These are phyloP conservation scores for Pythium utonaiense DNA, from an alignment of 352 stramenopile genomes.

Conservation along the genomic window DNA sequence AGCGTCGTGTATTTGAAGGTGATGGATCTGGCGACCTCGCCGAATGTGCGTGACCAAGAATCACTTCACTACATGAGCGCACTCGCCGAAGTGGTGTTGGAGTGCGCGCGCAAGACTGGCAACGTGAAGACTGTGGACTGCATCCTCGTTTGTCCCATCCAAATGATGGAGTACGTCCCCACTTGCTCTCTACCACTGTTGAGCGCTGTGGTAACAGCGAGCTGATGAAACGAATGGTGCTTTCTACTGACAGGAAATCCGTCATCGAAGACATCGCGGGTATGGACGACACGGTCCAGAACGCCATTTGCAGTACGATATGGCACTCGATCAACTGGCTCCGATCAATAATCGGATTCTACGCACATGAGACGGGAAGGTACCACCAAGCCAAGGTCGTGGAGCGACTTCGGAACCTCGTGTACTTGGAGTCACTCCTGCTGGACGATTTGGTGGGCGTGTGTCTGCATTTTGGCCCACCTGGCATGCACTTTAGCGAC, in stretches of 20 bases:
- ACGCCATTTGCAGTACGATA: slow-evolving; percentile 39
- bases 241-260: slow-evolving; percentile 25
- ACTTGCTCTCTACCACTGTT: not conserved
- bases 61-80: slow-evolving; percentile 42
- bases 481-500: slow-evolving; percentile 6
- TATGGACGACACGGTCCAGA: slow-evolving; percentile 32
- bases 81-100: slow-evolving; percentile 36
- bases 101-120: slow-evolving; percentile 32
- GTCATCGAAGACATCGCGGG: slow-evolving; percentile 41
- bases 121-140: slow-evolving; percentile 37
- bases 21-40: slow-evolving; percentile 41
- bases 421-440: slow-evolving; percentile 38
- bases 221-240: not conserved
- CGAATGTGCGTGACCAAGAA: slow-evolving; percentile 35
- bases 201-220: no score
- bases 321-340: slow-evolving; percentile 67
- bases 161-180: slow-evolving; percentile 54
- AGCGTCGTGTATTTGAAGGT: slow-evolving; percentile 42
- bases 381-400: slow-evolving; percentile 35
- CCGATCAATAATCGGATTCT: slow-evolving; percentile 57
- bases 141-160: slow-evolving; percentile 50
- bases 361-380: slow-evolving; percentile 29
- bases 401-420: slow-evolving; percentile 41
- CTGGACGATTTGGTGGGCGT: slow-evolving; percentile 30
- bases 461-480: slow-evolving; percentile 31